Conservation (phyloP, 768 basidiomycete genomes). For the Xerocomellus intermedius region DNA sequence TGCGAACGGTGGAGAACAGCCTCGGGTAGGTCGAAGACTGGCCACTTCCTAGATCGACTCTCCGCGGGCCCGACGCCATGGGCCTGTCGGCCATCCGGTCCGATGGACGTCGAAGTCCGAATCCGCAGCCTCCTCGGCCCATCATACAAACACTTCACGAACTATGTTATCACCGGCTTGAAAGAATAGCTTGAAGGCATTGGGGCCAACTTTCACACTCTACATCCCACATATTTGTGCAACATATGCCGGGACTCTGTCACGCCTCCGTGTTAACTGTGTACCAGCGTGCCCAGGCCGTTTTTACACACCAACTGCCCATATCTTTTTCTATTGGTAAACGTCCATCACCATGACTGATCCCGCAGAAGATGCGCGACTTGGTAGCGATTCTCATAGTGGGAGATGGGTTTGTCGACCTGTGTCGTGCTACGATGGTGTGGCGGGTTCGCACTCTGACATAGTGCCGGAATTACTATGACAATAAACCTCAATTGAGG, state of each 20-base stretch:
- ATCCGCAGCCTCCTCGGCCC: no score
- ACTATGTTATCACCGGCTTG: background rate
- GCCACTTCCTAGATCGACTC: no score
- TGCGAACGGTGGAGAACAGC: no score
- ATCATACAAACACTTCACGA: no score
- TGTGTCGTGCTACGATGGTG: no score
- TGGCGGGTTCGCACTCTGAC: background rate
- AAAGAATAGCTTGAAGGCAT: background rate
- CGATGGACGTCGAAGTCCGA: no score
- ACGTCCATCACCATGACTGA: background rate
- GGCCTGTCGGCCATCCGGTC: no score
- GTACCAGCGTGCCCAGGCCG: background rate
- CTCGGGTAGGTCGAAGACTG: no score
- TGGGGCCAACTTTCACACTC: no score
- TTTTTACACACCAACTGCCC: background rate
- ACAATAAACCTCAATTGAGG: conserved; percentile 1
- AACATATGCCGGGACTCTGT: background rate
- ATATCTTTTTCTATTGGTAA: background rate
- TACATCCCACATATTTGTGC: background rate
- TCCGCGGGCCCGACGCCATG: no score
- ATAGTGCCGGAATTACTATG: background rate
- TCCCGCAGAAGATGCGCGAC: background rate
- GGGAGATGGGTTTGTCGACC: no score
- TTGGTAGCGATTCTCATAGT: background rate
- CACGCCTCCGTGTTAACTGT: background rate